Evolutionary conservation across 768 basidiomycete species (phyloP).

Genomic region (Termitomyces sp.): DNA sequence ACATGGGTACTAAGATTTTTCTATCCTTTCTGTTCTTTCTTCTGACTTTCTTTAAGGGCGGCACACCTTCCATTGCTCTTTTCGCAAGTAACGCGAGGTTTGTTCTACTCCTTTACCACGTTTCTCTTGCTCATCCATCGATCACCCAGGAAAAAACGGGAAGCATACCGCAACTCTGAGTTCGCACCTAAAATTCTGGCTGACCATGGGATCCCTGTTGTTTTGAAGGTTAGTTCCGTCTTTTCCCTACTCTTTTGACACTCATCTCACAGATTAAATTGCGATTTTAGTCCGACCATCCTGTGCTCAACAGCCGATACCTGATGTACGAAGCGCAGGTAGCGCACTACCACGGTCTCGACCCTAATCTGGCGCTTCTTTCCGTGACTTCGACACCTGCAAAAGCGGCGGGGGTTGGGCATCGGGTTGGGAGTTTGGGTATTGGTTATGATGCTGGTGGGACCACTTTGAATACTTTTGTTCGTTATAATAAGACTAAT

Average conservation of each 20-base stretch:
- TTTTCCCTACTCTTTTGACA: not conserved
- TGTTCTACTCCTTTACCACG: not conserved
- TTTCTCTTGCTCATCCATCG: not conserved
- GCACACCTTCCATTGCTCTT: slow-evolving; percentile 65
- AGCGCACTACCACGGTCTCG: slow-evolving; percentile 63
- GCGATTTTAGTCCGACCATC: slow-evolving; percentile 58
- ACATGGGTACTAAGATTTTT: slow-evolving; percentile 51
- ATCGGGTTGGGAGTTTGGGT: slow-evolving; percentile 63
- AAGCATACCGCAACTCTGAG: slow-evolving; percentile 64
- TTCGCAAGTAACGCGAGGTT: slow-evolving; percentile 63
- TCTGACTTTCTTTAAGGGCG: slow-evolving; percentile 26
- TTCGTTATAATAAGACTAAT: not conserved
- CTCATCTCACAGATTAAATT: no score
- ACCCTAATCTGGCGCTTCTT: slow-evolving; percentile 51
- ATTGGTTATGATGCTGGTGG: slow-evolving; percentile 33
- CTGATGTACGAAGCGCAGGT: slow-evolving; percentile 71
- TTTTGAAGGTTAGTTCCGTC: slow-evolving; percentile 57
- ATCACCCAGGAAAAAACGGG: slow-evolving; percentile 37
- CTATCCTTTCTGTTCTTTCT: not conserved
- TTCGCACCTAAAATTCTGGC: slow-evolving; percentile 73
- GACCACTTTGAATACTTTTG: not conserved
- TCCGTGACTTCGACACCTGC: slow-evolving; percentile 69
- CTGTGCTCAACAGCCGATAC: slow-evolving; percentile 58
- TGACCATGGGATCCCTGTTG: slow-evolving; percentile 60
- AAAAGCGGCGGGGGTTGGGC: slow-evolving; percentile 56